These are phyloP conservation scores for Tulasnella sp. DNA, from an alignment of 768 basidiomycete species.

Conservation along the genomic window DNA sequence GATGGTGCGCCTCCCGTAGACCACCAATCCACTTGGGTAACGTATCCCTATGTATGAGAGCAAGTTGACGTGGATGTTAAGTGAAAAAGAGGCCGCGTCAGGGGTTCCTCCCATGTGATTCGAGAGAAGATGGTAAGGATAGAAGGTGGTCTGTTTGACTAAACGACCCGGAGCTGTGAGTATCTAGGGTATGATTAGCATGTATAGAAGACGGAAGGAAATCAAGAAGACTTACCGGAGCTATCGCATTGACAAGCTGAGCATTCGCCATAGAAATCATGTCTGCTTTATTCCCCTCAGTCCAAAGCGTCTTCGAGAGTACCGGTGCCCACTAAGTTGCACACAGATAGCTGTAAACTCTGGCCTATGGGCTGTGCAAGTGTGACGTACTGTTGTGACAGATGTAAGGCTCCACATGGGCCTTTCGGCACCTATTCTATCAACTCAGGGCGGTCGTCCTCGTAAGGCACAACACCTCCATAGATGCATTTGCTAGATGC, in stretches of 20 bases:
- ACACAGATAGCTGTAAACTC: background rate
- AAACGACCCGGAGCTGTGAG: constrained; percentile 38
- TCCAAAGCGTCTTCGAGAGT: constrained; percentile 47
- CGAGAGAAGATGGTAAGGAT: constrained; percentile 42
- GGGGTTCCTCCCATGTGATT: constrained; percentile 41
- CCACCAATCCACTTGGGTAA: constrained; percentile 41
- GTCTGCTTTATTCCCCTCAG: constrained; percentile 52
- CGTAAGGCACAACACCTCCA: constrained; percentile 33
- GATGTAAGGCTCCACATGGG: constrained; percentile 46
- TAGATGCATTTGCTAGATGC: constrained; percentile 50
- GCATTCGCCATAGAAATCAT: constrained; percentile 51
- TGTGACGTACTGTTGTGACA: constrained; percentile 35
- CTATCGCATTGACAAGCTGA: constrained; percentile 43
- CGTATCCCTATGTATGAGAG: constrained; percentile 35
- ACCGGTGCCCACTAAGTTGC: constrained; percentile 39
- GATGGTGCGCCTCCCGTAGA: constrained; percentile 20
- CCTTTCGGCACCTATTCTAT: constrained; percentile 29
- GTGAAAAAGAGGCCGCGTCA: constrained; percentile 31
- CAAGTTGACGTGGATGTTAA: constrained; percentile 16
- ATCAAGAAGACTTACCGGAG: constrained; percentile 27
- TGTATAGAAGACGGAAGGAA: background rate
- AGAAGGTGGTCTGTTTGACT: constrained; percentile 39
- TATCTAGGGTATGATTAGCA: constrained; percentile 21
- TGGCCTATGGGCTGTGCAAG: too few species aligned
- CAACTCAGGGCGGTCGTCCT: constrained; percentile 28